Evolutionary conservation across 2,329 filamentous ascomycete genomes (phyloP), one percentile per base, ranked within the genome.

Genomic region (Ophiostoma ulmi): DNA sequence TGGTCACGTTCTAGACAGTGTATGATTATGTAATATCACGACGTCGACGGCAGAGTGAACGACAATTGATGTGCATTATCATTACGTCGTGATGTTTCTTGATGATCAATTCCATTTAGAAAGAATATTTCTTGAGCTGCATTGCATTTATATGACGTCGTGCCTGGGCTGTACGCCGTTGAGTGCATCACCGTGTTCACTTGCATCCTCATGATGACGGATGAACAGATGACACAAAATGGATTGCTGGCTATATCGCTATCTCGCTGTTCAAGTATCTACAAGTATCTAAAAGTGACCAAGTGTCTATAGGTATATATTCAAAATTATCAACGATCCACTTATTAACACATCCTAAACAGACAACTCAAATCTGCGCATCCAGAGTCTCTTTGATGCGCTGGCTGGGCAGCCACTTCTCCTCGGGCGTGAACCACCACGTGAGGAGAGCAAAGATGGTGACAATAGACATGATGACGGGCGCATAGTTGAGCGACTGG

Each of bases 401-500:
- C 69, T 72, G 67, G 69, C 72, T 73, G 7, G 72, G 72, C 20
- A 73, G 69, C 72, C 72, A 73, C 36, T 36, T 69, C 7, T 65
- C 63, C 17, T 72, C 70, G 35, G 67, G 66, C 7, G 72, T 69
- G 44, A 66, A 70, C 48, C 67, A 73, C 72, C 72, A 73, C 14
- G 72, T 72, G n/a, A 64, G 11, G 2, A 73, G 11, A 14, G 72
- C 72, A 66, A 73, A 69, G 20, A 72, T 65, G 48, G 72, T 73
- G 20, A 73, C 69, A 58, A 72, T 72, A 14, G 41, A 67, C 72
- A 72, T 68, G 67, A 73, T 72, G 52, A 73, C 64, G 17, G 72
- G 72, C 20, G 72, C 72, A 35, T 73, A 73, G 70, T 73, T 73
- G 69, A 73, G 69, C 41, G 72, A 72, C 22, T 67, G 14, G 11